phyloP scores from a whole-genome alignment of 2,329 filamentous ascomycete species.

The Cercospora sp. region DNA sequence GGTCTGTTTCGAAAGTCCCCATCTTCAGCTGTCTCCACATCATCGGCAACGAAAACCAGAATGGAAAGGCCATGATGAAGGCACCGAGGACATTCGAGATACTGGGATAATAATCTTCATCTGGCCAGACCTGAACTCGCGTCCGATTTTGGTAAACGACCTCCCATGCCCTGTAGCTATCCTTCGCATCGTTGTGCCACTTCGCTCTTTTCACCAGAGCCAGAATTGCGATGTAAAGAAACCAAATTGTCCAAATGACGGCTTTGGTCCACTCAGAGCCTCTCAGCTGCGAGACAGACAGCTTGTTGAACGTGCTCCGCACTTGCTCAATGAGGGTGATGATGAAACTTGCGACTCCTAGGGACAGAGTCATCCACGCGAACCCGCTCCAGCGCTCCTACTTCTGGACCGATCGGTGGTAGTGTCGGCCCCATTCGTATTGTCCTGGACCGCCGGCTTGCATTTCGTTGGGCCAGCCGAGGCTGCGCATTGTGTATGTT shows the following conservation, averaged over 20 bases:
- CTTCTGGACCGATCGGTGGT: slow-evolving; percentile 1
- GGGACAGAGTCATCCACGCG: slow-evolving; percentile 1
- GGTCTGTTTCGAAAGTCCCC: slow-evolving; percentile 1
- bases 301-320: slow-evolving; percentile 5
- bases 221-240: slow-evolving; percentile 1
- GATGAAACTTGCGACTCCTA: slow-evolving; percentile 1
- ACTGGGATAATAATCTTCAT: slow-evolving; percentile 1
- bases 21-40: slow-evolving; percentile 10
- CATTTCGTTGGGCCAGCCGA: slow-evolving; percentile 3
- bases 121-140: slow-evolving; percentile 6
- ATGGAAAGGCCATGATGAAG: neutral
- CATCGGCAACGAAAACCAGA: slow-evolving; percentile 7
- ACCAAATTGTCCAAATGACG: slow-evolving; percentile 3
- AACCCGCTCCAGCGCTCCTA: slow-evolving; percentile 7
- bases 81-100: slow-evolving; percentile 3
- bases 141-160: neutral
- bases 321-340: slow-evolving; percentile 10
- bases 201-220: neutral
- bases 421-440: slow-evolving; percentile 4
- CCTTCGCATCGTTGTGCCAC: neutral
- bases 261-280: slow-evolving; percentile 10
- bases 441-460: slow-evolving; percentile 8
- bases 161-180: neutral
- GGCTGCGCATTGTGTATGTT: neutral
- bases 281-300: slow-evolving; percentile 2